A percentile compares a stretch with the other conserved stretches of the same genome.
Conservation (phyloP, 805 yeast species). For the Jamesozyma gamospora region DNA sequence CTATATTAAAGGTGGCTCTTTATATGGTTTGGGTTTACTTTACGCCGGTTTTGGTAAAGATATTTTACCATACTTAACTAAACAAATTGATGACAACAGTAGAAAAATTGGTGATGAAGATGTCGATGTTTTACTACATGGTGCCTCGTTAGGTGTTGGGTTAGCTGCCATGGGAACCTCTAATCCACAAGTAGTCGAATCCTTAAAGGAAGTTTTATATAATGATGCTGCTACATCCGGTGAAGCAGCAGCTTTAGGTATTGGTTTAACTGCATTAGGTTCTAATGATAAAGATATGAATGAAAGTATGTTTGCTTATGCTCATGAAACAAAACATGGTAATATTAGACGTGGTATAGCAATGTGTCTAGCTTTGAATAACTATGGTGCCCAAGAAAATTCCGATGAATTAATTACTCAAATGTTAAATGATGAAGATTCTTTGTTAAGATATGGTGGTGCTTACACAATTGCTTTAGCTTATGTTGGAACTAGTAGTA, state of each 20-base stretch:
- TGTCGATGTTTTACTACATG: conserved; percentile 79
- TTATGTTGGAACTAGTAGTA: conserved; percentile 92
- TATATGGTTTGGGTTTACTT: conserved; percentile 85
- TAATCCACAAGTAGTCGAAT: conserved; percentile 64
- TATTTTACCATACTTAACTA: conserved; percentile 66
- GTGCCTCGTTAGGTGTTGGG: conserved; percentile 92
- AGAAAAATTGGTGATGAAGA: conserved; percentile 53
- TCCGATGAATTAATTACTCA: conserved; percentile 62
- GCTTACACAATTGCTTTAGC: conserved; percentile 91
- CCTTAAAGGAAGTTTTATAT: conserved; percentile 71
- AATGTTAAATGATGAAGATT: conserved; percentile 63
- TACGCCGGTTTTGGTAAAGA: conserved; percentile 96
- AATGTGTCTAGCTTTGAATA: conserved; percentile 76
- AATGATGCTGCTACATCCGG: conserved; percentile 91
- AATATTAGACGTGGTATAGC: conserved; percentile 90
- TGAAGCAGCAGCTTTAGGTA: conserved; percentile 90
- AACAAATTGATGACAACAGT: conserved; percentile 55
- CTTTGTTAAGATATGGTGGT: conserved; percentile 90
- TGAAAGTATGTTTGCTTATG: conserved; percentile 79
- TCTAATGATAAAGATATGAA: conserved; percentile 61
- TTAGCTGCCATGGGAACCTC: conserved; percentile 94
- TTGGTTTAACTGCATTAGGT: conserved; percentile 95
- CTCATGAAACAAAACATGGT: conserved; percentile 93
- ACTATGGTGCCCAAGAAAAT: conserved; percentile 74
- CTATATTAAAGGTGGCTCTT: conserved; percentile 91